These are phyloP conservation scores for Saussurea involucrata DNA, from an alignment of 129 eudicot genomes.

Conservation along the genomic window DNA sequence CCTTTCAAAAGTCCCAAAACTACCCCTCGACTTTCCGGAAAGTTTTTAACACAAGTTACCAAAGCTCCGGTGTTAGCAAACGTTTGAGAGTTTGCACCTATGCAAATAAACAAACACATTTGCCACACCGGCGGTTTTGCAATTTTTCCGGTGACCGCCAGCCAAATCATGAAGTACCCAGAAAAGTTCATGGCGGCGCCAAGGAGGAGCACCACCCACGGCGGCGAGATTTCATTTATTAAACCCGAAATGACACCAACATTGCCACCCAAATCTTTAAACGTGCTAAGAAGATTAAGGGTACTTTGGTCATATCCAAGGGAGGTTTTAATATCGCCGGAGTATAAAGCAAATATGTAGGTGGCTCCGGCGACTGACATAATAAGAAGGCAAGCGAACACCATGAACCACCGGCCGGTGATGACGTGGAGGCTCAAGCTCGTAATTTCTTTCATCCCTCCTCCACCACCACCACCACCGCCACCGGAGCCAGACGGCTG, in stretches of 20 bases:
- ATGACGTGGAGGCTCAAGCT: conserved; percentile 37
- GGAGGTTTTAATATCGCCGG: conserved; percentile 57
- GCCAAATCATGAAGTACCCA: conserved; percentile 89
- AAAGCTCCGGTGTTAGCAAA: conserved; percentile 77
- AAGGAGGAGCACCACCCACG: conserved; percentile 73
- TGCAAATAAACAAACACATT: conserved; percentile 73
- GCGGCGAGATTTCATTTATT: conserved; percentile 67
- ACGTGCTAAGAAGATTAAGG: conserved; percentile 63
- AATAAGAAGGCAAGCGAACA: conserved; percentile 59
- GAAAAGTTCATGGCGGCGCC: conserved; percentile 71
- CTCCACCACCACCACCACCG: conserved; percentile 21
- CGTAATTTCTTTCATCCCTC: conserved; percentile 12
- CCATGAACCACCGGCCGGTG: conserved; percentile 87
- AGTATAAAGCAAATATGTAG: conserved; percentile 79
- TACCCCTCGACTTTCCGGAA: conserved; percentile 73
- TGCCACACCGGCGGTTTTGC: conserved; percentile 58
- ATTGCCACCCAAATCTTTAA: conserved; percentile 75
- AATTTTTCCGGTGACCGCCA: conserved; percentile 46
- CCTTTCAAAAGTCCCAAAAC: conserved; percentile 79
- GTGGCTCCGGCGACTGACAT: conserved; percentile 76
- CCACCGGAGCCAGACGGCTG: conserved; percentile 3
- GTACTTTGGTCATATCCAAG: conserved; percentile 86
- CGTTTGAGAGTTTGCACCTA: conserved; percentile 77
- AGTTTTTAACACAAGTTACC: conserved; percentile 77
- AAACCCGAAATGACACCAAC: conserved; percentile 69